A percentile compares a stretch with the other conserved stretches of the same genome.
Conservation (phyloP, 441 rosid genomes). For the Adansonia grandidieri region DNA sequence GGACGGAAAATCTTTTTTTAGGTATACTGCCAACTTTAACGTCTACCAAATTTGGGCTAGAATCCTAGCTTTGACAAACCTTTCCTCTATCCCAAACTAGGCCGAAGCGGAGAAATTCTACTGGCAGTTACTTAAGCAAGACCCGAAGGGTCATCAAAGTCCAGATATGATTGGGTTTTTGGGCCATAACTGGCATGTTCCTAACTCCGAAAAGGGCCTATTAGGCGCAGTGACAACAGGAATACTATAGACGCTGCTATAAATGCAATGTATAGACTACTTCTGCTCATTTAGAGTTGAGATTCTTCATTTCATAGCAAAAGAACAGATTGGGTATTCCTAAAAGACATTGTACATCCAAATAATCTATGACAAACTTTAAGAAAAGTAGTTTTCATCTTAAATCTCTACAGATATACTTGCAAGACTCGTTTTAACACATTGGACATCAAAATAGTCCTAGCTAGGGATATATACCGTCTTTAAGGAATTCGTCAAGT, state of each 20-base stretch:
- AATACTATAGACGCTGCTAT: background rate
- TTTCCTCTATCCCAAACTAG: too few relatives aligned
- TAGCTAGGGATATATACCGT: too few relatives aligned
- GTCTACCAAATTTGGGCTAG: too few relatives aligned
- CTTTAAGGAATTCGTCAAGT: too few relatives aligned
- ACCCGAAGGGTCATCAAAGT: background rate
- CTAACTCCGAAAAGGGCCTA: background rate
- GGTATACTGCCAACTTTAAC: too few relatives aligned
- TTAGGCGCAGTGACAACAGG: background rate
- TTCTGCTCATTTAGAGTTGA: conserved; percentile 19
- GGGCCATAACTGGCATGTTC: background rate
- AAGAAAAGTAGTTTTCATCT: background rate
- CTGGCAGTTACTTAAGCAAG: background rate
- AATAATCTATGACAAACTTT: background rate
- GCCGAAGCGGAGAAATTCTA: background rate
- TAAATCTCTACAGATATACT: background rate
- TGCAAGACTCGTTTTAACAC: too few relatives aligned
- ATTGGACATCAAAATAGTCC: too few relatives aligned
- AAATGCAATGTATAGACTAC: background rate
- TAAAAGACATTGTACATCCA: too few relatives aligned
- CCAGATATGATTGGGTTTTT: background rate
- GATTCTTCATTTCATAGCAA: conserved; percentile 14
- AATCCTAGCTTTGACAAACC: too few relatives aligned
- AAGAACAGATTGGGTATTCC: conserved; percentile 4
- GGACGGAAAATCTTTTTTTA: too few relatives aligned